Evolutionary conservation across 257 asterid species (phyloP).

Genomic region (Gynochthodes officinalis): DNA sequence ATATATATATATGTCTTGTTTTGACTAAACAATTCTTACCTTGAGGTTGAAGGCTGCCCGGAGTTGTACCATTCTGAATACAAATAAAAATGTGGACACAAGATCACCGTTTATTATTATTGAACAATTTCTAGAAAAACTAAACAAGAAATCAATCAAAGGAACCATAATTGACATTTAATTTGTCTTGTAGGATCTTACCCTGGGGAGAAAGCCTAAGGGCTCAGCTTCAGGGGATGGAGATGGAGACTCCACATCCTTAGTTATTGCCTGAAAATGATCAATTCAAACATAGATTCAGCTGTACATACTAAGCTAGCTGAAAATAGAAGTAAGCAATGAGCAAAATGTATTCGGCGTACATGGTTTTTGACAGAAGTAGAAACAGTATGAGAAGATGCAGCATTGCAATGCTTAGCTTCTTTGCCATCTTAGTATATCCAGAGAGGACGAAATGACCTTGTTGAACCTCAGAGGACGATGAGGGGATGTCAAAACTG

Average conservation of each 20-base stretch:
- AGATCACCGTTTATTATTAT: not conserved
- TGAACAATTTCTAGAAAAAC: not conserved
- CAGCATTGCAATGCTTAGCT: conserved; percentile 6
- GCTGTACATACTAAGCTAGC: not conserved
- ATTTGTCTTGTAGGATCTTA: conserved; percentile 3
- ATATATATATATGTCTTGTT: too few species aligned
- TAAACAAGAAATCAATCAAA: too few species aligned
- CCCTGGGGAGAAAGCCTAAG: conserved; percentile 20
- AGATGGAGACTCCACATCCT: conserved; percentile 23
- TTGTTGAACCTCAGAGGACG: not conserved
- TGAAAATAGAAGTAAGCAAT: not conserved
- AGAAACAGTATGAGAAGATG: conserved; percentile 18
- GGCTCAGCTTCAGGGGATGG: conserved; percentile 26
- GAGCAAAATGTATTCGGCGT: too few species aligned
- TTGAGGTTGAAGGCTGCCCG: conserved; percentile 74
- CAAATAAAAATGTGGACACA: not conserved
- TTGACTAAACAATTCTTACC: conserved; percentile 51
- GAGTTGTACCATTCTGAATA: conserved; percentile 57
- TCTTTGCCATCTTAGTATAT: conserved; percentile 10
- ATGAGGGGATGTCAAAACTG: not conserved
- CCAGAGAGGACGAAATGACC: not conserved
- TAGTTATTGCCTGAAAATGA: conserved; percentile 17
- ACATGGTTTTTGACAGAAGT: conserved; percentile 15
- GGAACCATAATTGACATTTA: not conserved
- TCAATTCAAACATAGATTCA: not conserved